These are phyloP conservation scores for Bondarzewia mesenterica DNA, from an alignment of 1,284 basidiomycete genomes.

Conservation along the genomic window DNA sequence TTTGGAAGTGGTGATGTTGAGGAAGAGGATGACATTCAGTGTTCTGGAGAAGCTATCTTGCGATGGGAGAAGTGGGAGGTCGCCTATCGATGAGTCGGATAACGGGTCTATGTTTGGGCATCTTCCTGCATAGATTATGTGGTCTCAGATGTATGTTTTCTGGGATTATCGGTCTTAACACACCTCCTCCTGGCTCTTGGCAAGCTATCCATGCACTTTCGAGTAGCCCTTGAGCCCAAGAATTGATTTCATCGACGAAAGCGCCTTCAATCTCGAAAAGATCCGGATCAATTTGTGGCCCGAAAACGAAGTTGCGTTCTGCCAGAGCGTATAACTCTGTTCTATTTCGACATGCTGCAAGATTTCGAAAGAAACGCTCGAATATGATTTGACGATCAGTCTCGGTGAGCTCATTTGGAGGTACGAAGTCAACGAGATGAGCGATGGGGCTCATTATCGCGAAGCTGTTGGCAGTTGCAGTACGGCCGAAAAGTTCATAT, in stretches of 20 bases:
- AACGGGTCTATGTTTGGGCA: constrained; percentile 34
- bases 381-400: constrained; percentile 32
- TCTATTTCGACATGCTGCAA: constrained; percentile 41
- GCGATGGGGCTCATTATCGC: too few relatives aligned
- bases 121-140: constrained; percentile 15
- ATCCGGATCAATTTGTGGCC: constrained; percentile 11
- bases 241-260: constrained; percentile 30
- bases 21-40: constrained; percentile 41
- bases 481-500: too few relatives aligned
- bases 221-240: constrained; percentile 39
- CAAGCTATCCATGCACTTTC: constrained; percentile 41
- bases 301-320: constrained; percentile 25
- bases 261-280: constrained; percentile 18
- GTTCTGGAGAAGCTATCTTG: constrained; percentile 26
- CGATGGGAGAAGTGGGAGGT: constrained; percentile 33
- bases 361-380: constrained; percentile 33
- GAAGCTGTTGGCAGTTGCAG: too few relatives aligned
- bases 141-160: neutral
- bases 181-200: constrained; percentile 37
- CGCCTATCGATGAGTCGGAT: constrained; percentile 37
- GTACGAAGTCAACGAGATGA: constrained; percentile 20
- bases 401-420: constrained; percentile 31
- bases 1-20: constrained; percentile 40
- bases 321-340: constrained; percentile 30
- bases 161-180: neutral